Base-by-base conservation (phyloP, 2,329 filamentous ascomycete species). In the Ceratocystis alfenasii region DNA sequence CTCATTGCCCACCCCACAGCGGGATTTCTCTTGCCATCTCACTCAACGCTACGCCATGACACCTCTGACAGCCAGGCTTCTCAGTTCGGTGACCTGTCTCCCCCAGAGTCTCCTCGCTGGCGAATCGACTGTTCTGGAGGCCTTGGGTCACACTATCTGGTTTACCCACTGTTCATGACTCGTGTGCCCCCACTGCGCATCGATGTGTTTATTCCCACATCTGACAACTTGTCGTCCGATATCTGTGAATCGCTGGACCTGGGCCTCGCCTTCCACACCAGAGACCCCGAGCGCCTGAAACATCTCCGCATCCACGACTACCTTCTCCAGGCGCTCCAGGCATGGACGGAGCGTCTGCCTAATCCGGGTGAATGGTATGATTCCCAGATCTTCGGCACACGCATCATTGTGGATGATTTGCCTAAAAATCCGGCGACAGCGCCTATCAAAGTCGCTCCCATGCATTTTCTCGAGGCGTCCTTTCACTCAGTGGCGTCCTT, bases 1-100 rank as follows among this genome's bases (percentile, higher is more conserved):
- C 77, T 81, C 72, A 79, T 82, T 66, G 78, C 83, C 66, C 83
- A 85, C 71, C 81, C 83, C 36, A 84, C 83, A 22, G 82, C 82
- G 20, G 81, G 78, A 67, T 84, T 80, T 46, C 22, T 63, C 12
- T 15, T 17, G 2, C 5, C 46, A 15, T 30, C 36, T 41, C 50
- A 10, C 10, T 20, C 61, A 12, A 4, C 12, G 10, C 10, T 2
- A 41, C 4, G 10, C 10, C 10, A 41, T 4, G 36, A 41, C 36
- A 12, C 4, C 10, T 12, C 36, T 41, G 10, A 41, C 12, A 41
- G 3, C 10, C 36, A 41, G 36, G 36, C 3, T 41, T 41, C 12
- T 5, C 78, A 83, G 67, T 80, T 85, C 71, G 78, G 85, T 71
- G 83, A 81, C 68, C 77, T 86, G 17, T 77, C 76, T 2, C 72